Percentiles rank a stretch among this genome's conserved stretches.
These are phyloP conservation scores for Gracilaria gracilis DNA, from an alignment of 23 red algal genomes.

Conservation along the genomic window DNA sequence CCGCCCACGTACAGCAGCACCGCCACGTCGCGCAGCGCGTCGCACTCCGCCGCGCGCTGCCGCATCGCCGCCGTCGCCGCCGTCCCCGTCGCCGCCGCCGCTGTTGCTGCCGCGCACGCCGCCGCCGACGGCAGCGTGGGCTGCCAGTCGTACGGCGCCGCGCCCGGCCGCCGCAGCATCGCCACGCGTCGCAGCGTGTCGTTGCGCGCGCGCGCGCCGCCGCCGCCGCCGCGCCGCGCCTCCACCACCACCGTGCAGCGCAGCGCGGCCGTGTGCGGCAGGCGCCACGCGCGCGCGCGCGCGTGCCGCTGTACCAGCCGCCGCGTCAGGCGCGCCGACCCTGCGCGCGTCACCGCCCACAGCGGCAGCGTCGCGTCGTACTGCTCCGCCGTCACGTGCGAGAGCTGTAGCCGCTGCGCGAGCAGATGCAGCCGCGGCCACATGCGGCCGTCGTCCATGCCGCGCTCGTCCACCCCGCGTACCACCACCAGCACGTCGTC, in stretches of 20 bases:
- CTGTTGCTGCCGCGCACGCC: neutral
- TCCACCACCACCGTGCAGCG: neutral
- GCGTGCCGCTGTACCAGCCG: neutral
- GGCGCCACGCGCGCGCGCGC: neutral
- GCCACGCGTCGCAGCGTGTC: neutral
- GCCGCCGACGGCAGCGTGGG: neutral
- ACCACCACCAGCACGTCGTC: neutral
- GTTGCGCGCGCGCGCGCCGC: too few relatives aligned
- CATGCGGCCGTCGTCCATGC: neutral
- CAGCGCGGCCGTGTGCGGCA: too few relatives aligned
- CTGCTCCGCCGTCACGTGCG: neutral
- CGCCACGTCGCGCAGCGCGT: neutral
- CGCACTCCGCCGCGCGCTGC: neutral
- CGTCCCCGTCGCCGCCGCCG: neutral
- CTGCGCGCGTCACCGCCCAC: neutral
- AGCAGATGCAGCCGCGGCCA: slow-evolving; percentile 5
- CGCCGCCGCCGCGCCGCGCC: neutral
- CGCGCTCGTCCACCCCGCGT: neutral
- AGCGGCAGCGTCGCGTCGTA: neutral
- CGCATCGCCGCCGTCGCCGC: too few relatives aligned
- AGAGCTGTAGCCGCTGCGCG: neutral
- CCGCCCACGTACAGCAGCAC: slow-evolving; percentile 12
- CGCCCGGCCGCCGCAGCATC: neutral
- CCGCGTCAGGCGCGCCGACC: too few relatives aligned
- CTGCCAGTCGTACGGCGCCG: slow-evolving; percentile 3